A percentile compares a stretch with the other conserved stretches of the same genome.
Conservation (phyloP, 208 protist genomes). For the Crithidia bombi region DNA sequence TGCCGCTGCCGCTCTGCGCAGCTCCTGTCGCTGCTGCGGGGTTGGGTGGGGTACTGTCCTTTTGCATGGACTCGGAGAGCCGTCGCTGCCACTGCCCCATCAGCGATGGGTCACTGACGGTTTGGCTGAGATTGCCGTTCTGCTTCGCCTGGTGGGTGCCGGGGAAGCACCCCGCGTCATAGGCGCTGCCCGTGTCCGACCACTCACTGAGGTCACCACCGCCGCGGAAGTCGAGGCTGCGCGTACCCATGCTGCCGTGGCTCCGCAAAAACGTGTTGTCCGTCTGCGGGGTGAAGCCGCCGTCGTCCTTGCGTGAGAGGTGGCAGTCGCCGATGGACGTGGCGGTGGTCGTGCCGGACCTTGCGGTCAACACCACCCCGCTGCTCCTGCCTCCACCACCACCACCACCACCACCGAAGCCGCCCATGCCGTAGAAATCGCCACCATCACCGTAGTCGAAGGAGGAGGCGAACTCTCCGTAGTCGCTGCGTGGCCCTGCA, state of each 20-base stretch:
- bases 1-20: background rate
- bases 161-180: conserved; percentile 17
- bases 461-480: background rate
- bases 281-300: conserved; percentile 14
- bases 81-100: background rate
- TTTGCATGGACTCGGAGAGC: background rate
- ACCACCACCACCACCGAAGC: background rate
- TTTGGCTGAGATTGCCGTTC: background rate
- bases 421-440: conserved; percentile 1
- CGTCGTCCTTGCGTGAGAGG: conserved; percentile 39
- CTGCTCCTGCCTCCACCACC: background rate
- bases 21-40: too few species aligned
- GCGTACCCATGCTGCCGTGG: background rate
- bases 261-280: conserved; percentile 2
- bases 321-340: conserved; percentile 32
- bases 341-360: conserved; percentile 17
- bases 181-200: background rate
- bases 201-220: background rate
- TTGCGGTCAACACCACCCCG: background rate
- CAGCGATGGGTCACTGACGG: background rate
- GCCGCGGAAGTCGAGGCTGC: conserved; percentile 1
- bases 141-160: background rate
- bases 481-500: background rate
- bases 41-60: background rate
- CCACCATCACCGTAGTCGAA: background rate